Percentiles rank a stretch among this genome's conserved stretches.
These are phyloP conservation scores for Wakefieldia striispora DNA, from an alignment of 768 basidiomycete species.

Conservation along the genomic window DNA sequence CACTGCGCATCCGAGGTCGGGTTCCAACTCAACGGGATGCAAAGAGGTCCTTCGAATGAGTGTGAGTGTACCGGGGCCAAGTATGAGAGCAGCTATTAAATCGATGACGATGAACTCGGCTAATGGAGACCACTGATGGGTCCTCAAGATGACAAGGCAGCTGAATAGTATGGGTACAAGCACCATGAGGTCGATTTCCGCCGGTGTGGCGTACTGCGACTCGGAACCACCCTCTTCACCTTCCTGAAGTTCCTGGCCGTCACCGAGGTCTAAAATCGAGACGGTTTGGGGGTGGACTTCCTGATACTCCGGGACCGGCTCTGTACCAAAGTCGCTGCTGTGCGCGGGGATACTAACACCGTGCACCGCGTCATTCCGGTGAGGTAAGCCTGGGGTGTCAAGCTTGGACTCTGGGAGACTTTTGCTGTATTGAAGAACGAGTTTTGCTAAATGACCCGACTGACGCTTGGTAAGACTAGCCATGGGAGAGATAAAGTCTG, in stretches of 20 bases:
- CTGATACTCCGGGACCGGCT: not conserved
- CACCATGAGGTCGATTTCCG: conserved; percentile 9
- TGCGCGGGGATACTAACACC: not conserved
- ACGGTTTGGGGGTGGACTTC: conserved; percentile 2
- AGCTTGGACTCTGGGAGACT: not conserved
- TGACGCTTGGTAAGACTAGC: conserved; percentile 17
- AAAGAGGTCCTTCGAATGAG: conserved; percentile 11
- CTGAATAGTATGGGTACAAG: conserved; percentile 14
- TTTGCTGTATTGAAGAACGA: conserved; percentile 15
- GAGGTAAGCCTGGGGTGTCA: not conserved
- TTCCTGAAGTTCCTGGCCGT: not conserved
- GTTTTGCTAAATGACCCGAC: conserved; percentile 15
- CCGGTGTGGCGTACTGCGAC: conserved; percentile 10
- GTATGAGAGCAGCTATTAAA: conserved; percentile 11
- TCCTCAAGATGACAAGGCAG: conserved; percentile 8
- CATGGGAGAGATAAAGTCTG: conserved; percentile 19
- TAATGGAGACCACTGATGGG: conserved; percentile 6
- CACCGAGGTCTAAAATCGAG: conserved; percentile 11
- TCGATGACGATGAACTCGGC: conserved; percentile 4
- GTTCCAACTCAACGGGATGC: conserved; percentile 7
- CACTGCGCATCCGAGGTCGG: conserved; percentile 13
- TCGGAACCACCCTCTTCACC: not conserved
- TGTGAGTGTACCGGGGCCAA: conserved; percentile 17
- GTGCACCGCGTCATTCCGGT: not conserved
- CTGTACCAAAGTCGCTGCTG: not conserved